A percentile compares a stretch with the other conserved stretches of the same genome.
Evolutionary conservation across 306 rosid genomes (phyloP).

Genomic region (Dicorynia guianensis): DNA sequence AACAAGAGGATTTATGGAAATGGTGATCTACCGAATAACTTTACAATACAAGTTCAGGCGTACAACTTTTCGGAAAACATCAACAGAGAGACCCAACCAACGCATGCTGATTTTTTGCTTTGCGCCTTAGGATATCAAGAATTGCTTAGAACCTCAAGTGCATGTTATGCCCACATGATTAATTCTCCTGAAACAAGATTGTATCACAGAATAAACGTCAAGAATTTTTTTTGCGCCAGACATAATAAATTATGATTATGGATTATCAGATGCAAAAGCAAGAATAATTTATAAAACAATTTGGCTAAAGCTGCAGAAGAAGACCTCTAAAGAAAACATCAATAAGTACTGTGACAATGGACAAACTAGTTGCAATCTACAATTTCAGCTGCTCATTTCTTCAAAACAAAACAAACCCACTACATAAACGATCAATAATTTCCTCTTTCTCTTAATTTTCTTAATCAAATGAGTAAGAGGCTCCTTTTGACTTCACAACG

Average conservation of each 20-base stretch:
- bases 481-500: neutral
- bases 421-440: no score
- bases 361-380: neutral
- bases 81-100: slow-evolving; percentile 69
- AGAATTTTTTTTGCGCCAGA: neutral
- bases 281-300: neutral
- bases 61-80: slow-evolving; percentile 63
- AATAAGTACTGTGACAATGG: slow-evolving; percentile 4
- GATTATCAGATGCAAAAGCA: neutral
- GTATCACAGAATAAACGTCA: slow-evolving; percentile 17
- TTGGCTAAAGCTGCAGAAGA: neutral
- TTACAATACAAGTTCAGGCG: slow-evolving; percentile 69
- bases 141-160: slow-evolving; percentile 30
- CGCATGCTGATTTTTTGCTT: slow-evolving; percentile 56
- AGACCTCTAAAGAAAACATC: slow-evolving; percentile 1
- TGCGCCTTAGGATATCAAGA: slow-evolving; percentile 35
- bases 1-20: slow-evolving; percentile 19
- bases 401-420: neutral
- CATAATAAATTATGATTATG: neutral
- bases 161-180: slow-evolving; percentile 21
- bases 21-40: slow-evolving; percentile 63
- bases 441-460: slow-evolving; percentile 14
- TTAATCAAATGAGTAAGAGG: neutral
- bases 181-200: slow-evolving; percentile 51
- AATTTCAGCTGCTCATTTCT: slow-evolving; percentile 4